These are phyloP conservation scores for Stromatinia cepivora DNA, from an alignment of 2,329 filamentous ascomycete species.

Conservation along the genomic window DNA sequence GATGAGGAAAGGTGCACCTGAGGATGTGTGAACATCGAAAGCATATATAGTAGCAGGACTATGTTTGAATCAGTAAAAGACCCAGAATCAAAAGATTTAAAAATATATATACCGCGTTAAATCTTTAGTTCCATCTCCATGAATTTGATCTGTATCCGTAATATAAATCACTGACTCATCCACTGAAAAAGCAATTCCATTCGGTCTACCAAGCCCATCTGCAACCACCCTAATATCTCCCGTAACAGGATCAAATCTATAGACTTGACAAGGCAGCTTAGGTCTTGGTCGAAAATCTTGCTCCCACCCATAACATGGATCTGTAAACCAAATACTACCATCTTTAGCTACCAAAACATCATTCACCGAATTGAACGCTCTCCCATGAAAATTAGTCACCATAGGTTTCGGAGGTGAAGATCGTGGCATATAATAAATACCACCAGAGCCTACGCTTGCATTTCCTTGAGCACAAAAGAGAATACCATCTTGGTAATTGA, in stretches of 20 bases:
- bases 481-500: slow-evolving; percentile 33
- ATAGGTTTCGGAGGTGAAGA: slow-evolving; percentile 40
- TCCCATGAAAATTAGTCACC: slow-evolving; percentile 60
- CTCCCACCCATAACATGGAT: slow-evolving; percentile 58
- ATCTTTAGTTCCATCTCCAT: slow-evolving; percentile 30
- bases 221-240: slow-evolving; percentile 56
- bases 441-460: slow-evolving; percentile 21
- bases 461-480: slow-evolving; percentile 36
- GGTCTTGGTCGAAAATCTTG: slow-evolving; percentile 58
- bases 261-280: slow-evolving; percentile 58
- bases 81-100: background rate
- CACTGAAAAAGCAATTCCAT: slow-evolving; percentile 59
- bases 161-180: slow-evolving; percentile 55
- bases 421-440: slow-evolving; percentile 31
- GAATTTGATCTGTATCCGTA: slow-evolving; percentile 54
- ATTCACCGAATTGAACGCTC: slow-evolving; percentile 60
- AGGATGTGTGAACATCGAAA: slow-evolving; percentile 29
- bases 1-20: slow-evolving; percentile 29
- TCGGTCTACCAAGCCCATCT: slow-evolving; percentile 57
- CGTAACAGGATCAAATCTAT: slow-evolving; percentile 53
- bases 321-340: slow-evolving; percentile 64
- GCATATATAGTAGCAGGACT: slow-evolving; percentile 29
- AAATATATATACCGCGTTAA: slow-evolving; percentile 25
- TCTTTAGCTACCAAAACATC: slow-evolving; percentile 56
- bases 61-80: background rate